Conservation (phyloP, 2,329 filamentous ascomycete genomes). For the Falciphora oryzae region DNA sequence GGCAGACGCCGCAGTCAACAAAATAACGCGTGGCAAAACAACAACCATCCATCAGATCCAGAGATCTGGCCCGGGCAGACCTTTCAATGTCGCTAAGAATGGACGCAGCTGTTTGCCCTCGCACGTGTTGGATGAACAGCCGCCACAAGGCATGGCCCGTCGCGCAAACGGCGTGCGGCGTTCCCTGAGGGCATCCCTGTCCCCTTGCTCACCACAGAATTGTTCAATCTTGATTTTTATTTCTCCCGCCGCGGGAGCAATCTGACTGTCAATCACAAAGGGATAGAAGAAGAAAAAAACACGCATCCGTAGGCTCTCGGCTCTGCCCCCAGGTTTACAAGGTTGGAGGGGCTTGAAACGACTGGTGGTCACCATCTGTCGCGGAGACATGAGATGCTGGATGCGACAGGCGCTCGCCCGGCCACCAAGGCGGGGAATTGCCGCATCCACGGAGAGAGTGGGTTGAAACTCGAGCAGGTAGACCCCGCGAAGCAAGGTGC, state of each 20-base stretch:
- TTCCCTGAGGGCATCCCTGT: neutral
- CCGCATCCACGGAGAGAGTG: neutral
- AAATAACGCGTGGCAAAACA: neutral
- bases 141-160: neutral
- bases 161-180: too few species aligned
- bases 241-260: neutral
- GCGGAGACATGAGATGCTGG: neutral
- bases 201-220: neutral
- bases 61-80: too few species aligned
- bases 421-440: neutral
- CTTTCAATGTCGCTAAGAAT: too few species aligned
- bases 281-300: neutral
- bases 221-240: neutral
- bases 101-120: neutral
- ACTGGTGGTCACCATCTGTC: too few species aligned
- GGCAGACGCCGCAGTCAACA: neutral
- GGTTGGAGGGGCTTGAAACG: neutral
- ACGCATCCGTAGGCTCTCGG: neutral
- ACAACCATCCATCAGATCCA: neutral
- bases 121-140: neutral
- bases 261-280: neutral
- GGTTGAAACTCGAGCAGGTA: neutral
- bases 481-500: neutral
- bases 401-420: neutral
- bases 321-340: neutral